Percentiles rank a stretch among this genome's conserved stretches.
Evolutionary conservation across 768 basidiomycete genomes (phyloP).

Genomic region (Trametes cubensis): DNA sequence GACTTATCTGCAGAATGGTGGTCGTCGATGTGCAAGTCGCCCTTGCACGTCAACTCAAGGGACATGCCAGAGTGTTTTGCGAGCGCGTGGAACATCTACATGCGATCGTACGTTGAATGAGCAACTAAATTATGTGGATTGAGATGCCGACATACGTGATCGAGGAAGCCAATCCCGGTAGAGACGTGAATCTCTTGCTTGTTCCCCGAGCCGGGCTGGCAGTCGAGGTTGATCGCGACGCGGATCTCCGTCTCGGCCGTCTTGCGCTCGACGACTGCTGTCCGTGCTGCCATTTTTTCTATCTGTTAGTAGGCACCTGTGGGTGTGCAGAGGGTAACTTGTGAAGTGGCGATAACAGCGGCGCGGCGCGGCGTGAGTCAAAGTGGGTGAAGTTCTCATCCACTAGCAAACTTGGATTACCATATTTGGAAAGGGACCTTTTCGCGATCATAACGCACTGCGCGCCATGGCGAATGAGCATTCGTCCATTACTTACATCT

Average conservation of each 20-base stretch:
- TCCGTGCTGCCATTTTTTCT: constrained; percentile 47
- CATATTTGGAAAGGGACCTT: constrained; percentile 12
- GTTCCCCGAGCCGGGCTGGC: constrained; percentile 59
- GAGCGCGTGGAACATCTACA: constrained; percentile 95
- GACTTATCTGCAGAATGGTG: constrained; percentile 98
- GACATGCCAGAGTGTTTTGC: constrained; percentile 98
- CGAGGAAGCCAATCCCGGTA: constrained; percentile 98
- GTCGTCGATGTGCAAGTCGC: constrained; percentile 97
- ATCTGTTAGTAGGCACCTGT: neutral
- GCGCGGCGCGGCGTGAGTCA: constrained; percentile 8
- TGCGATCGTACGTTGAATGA: neutral
- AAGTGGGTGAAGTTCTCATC: constrained; percentile 17
- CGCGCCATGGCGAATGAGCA: neutral
- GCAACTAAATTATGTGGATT: no score
- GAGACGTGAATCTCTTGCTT: constrained; percentile 80
- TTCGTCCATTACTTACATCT: neutral
- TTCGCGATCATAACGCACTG: neutral
- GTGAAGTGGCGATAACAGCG: constrained; percentile 1
- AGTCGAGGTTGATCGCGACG: constrained; percentile 83
- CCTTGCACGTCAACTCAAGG: constrained; percentile 85
- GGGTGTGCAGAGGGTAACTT: neutral
- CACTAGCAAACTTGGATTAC: constrained; percentile 13
- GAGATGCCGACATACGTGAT: constrained; percentile 67
- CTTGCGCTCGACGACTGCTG: constrained; percentile 75
- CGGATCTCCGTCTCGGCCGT: constrained; percentile 91